Percentiles rank a stretch among this genome's conserved stretches.
These are phyloP conservation scores for Tylopilus sp. DNA, from an alignment of 768 basidiomycete genomes.

Conservation along the genomic window DNA sequence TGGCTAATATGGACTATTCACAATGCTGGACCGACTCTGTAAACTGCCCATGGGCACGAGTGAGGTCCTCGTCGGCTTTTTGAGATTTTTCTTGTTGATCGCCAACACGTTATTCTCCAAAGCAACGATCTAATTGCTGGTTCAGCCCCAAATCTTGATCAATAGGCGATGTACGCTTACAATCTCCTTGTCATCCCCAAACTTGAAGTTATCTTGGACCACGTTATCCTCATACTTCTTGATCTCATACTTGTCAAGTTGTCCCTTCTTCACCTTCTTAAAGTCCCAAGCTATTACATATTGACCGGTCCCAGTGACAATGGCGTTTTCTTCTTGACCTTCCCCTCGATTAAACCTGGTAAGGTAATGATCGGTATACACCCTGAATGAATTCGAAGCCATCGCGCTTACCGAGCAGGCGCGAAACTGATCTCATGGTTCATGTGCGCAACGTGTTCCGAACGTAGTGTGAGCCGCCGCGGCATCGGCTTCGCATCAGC, in stretches of 20 bases:
- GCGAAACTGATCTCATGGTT: slow-evolving; percentile 81
- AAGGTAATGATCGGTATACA: slow-evolving; percentile 6
- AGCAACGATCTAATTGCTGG: slow-evolving; percentile 74
- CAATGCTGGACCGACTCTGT: slow-evolving; percentile 58
- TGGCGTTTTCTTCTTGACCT: slow-evolving; percentile 88
- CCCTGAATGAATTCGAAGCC: background rate
- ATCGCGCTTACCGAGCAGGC: slow-evolving; percentile 71
- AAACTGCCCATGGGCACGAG: slow-evolving; percentile 45
- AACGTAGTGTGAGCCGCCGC: slow-evolving; percentile 77
- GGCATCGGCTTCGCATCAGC: slow-evolving; percentile 92
- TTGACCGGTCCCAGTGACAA: slow-evolving; percentile 90
- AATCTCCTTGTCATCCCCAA: slow-evolving; percentile 95
- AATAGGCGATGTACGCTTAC: slow-evolving; percentile 41
- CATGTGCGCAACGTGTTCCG: slow-evolving; percentile 96
- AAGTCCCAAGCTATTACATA: slow-evolving; percentile 98
- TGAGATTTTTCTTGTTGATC: slow-evolving; percentile 90
- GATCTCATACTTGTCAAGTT: slow-evolving; percentile 90
- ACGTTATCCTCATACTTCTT: slow-evolving; percentile 94
- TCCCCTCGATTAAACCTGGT: slow-evolving; percentile 89
- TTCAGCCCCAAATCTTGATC: background rate
- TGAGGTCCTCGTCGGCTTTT: slow-evolving; percentile 75
- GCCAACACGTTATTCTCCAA: slow-evolving; percentile 91
- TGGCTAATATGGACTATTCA: slow-evolving; percentile 58
- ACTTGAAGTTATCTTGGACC: slow-evolving; percentile 97
- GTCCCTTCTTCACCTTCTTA: slow-evolving; percentile 89